Evolutionary conservation across 257 asterid genomes (phyloP).

Genomic region (Rubia yunnanensis): DNA sequence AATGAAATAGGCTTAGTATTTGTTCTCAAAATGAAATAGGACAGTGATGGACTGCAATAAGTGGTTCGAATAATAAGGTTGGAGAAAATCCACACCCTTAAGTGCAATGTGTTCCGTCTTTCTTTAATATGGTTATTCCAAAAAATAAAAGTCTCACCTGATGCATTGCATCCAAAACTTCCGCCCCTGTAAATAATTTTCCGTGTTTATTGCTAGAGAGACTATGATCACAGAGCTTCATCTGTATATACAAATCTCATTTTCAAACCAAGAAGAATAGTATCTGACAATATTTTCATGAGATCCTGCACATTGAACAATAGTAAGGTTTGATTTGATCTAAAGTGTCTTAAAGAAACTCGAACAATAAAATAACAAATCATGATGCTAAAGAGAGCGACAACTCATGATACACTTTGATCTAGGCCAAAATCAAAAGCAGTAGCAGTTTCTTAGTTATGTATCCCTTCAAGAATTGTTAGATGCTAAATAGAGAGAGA

Average conservation of each 20-base stretch:
- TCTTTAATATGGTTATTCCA: background rate
- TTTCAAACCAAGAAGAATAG: conserved; percentile 87
- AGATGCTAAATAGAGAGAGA: no score
- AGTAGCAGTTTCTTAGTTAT: no score
- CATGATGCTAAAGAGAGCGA: no score
- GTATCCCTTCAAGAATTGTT: no score
- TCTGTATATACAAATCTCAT: conserved; percentile 79
- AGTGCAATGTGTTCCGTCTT: background rate
- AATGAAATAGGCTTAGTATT: no score
- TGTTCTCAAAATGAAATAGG: background rate
- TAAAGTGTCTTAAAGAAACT: background rate
- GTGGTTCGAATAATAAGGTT: background rate
- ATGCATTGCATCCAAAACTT: conserved; percentile 62
- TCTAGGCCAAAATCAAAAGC: no score
- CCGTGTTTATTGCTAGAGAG: conserved; percentile 37
- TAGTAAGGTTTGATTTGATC: background rate
- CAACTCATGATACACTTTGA: no score
- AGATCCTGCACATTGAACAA: conserved; percentile 45
- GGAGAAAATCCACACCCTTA: background rate
- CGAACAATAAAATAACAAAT: background rate
- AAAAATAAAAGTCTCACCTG: conserved; percentile 51
- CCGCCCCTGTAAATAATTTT: conserved; percentile 46
- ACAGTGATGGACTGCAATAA: background rate
- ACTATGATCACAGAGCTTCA: conserved; percentile 91
- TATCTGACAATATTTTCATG: conserved; percentile 79